These are phyloP conservation scores for Solanum piurae DNA, from an alignment of 257 asterid species.

Conservation along the genomic window DNA sequence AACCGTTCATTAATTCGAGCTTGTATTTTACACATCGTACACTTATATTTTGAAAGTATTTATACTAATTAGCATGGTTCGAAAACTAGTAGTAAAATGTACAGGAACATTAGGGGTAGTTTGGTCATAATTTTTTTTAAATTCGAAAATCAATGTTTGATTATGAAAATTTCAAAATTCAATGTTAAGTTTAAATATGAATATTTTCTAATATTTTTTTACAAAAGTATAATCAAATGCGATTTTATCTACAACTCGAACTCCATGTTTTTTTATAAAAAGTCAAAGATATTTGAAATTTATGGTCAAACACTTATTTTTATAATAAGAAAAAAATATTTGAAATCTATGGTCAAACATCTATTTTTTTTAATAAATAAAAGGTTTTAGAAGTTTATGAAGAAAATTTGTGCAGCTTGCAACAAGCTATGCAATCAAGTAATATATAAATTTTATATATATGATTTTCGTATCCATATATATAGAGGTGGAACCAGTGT, in stretches of 20 bases:
- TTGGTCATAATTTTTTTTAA: neutral
- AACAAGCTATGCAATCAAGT: neutral
- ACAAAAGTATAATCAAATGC: neutral
- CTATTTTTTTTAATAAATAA: neutral
- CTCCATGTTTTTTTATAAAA: neutral
- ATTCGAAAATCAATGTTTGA: no score
- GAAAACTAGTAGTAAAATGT: neutral
- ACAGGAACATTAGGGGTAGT: neutral
- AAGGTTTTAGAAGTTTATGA: no score
- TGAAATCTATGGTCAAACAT: neutral
- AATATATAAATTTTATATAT: no score
- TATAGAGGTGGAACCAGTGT: neutral
- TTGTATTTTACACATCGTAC: no score
- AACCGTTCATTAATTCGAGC: no score
- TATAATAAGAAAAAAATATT: neutral
- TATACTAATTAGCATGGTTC: no score
- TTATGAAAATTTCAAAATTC: neutral
- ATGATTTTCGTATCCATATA: no score
- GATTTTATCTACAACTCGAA: no score
- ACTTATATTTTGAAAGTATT: no score
- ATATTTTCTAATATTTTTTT: neutral
- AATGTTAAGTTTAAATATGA: neutral
- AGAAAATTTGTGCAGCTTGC: neutral
- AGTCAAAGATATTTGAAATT: no score
- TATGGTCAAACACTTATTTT: no score